Evolutionary conservation across 768 basidiomycete genomes (phyloP).

Genomic region (Boletales sp.): DNA sequence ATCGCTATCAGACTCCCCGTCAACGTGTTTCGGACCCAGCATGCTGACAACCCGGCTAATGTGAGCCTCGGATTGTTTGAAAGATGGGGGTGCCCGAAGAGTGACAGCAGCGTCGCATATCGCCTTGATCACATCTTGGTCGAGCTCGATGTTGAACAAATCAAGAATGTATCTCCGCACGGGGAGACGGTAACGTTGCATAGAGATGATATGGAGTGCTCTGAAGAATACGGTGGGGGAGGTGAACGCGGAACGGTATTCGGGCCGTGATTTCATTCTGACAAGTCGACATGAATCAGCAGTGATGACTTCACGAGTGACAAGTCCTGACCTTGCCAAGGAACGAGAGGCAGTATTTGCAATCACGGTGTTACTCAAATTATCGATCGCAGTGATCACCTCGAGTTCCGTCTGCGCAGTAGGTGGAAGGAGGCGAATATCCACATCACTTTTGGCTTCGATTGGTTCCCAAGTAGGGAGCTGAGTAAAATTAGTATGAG

Average conservation of each 20-base stretch:
- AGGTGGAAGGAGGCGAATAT: conserved; percentile 59
- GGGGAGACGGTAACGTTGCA: conserved; percentile 85
- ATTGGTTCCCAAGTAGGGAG: conserved; percentile 64
- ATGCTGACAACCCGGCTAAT: conserved; percentile 55
- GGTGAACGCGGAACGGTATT: conserved; percentile 71
- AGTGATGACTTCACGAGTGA: not conserved
- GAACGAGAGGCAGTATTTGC: conserved; percentile 92
- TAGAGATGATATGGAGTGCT: conserved; percentile 83
- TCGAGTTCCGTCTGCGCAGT: conserved; percentile 72
- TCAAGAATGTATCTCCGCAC: conserved; percentile 92
- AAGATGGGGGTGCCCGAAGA: conserved; percentile 46
- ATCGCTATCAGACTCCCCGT: conserved; percentile 58
- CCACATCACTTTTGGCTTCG: conserved; percentile 26
- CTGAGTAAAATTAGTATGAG: conserved; percentile 35
- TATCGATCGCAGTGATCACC: conserved; percentile 85
- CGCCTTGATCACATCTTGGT: conserved; percentile 53
- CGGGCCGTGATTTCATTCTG: conserved; percentile 76
- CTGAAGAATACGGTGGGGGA: conserved; percentile 81
- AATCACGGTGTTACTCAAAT: conserved; percentile 92
- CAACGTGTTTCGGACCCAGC: conserved; percentile 51
- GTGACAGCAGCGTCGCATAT: conserved; percentile 50
- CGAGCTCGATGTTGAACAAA: conserved; percentile 81
- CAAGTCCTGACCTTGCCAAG: conserved; percentile 63
- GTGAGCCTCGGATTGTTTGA: conserved; percentile 42
- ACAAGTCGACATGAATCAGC: not conserved